Percentiles rank a stretch among this genome's conserved stretches.
These are phyloP conservation scores for Mycena polygramma DNA, from an alignment of 768 basidiomycete species.

Conservation along the genomic window DNA sequence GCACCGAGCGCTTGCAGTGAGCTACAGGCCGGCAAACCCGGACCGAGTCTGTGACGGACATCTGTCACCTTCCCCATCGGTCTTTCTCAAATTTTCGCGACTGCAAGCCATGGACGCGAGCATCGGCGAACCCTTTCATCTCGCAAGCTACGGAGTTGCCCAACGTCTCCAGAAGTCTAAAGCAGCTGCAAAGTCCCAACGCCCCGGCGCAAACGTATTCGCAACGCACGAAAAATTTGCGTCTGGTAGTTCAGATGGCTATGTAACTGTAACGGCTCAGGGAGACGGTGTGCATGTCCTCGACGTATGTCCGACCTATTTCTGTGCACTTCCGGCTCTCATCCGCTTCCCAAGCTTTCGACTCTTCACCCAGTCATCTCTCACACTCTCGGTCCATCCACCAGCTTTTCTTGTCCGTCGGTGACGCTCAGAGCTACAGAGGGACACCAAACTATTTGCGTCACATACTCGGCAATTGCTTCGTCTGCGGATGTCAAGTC, in stretches of 20 bases:
- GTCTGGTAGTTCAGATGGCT: constrained; percentile 59
- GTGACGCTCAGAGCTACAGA: constrained; percentile 55
- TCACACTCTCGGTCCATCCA: constrained; percentile 77
- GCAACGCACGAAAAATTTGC: constrained; percentile 49
- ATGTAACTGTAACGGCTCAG: constrained; percentile 77
- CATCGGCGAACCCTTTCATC: constrained; percentile 56
- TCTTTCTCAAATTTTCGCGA: constrained; percentile 1
- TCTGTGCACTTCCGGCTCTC: constrained; percentile 6
- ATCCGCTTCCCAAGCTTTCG: constrained; percentile 59
- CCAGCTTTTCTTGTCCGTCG: constrained; percentile 71
- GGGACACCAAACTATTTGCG: constrained; percentile 52
- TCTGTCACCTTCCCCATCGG: constrained; percentile 4
- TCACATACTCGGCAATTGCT: constrained; percentile 69
- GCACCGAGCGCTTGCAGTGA: too few relatives aligned
- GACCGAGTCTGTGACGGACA: not conserved
- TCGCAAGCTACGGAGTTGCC: constrained; percentile 52
- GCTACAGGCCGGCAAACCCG: not conserved
- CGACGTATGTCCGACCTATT: constrained; percentile 64
- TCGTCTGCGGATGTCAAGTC: constrained; percentile 59
- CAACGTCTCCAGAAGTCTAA: constrained; percentile 37
- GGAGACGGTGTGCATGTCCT: constrained; percentile 82
- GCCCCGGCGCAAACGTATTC: constrained; percentile 45
- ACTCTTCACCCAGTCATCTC: constrained; percentile 76
- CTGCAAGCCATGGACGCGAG: constrained; percentile 23
- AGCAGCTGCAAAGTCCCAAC: constrained; percentile 34